Conservation (phyloP, 768 basidiomycete genomes). For the Kwoniella botswanensis region DNA sequence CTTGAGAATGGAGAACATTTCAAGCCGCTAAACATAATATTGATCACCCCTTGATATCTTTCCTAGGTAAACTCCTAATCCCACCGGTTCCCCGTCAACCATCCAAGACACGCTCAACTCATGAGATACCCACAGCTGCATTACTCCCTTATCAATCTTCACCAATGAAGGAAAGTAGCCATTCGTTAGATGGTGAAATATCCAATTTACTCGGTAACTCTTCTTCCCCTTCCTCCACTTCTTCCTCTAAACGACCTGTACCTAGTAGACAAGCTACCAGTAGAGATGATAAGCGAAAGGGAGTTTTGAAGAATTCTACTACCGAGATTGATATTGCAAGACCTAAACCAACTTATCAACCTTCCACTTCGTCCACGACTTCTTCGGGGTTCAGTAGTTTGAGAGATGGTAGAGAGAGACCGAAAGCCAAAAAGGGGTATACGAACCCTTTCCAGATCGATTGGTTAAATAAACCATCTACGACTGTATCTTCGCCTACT, state of each 20-base stretch:
- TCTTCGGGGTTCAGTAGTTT: background rate
- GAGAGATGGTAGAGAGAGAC: background rate
- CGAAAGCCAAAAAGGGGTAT: background rate
- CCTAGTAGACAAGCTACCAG: background rate
- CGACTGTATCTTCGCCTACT: conserved; percentile 6
- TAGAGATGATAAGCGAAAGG: background rate
- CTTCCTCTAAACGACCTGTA: background rate
- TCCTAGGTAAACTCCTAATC: conserved; percentile 29
- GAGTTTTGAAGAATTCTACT: background rate
- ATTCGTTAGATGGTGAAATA: conserved; percentile 13
- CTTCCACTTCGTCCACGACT: background rate
- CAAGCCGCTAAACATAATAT: background rate
- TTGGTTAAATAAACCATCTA: conserved; percentile 25
- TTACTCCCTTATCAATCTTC: conserved; percentile 7
- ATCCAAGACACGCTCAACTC: background rate
- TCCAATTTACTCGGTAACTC: conserved; percentile 10
- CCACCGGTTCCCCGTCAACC: conserved; percentile 20
- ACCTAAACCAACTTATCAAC: background rate
- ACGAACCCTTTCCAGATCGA: conserved; percentile 26
- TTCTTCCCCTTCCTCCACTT: background rate
- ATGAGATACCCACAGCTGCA: background rate
- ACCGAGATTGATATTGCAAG: background rate
- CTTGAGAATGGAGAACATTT: no score
- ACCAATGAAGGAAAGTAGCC: background rate
- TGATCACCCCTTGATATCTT: background rate